Percentiles rank a stretch among this genome's conserved stretches.
These are phyloP conservation scores for Penicillium herquei DNA, from an alignment of 495 filamentous ascomycete genomes.

Conservation along the genomic window DNA sequence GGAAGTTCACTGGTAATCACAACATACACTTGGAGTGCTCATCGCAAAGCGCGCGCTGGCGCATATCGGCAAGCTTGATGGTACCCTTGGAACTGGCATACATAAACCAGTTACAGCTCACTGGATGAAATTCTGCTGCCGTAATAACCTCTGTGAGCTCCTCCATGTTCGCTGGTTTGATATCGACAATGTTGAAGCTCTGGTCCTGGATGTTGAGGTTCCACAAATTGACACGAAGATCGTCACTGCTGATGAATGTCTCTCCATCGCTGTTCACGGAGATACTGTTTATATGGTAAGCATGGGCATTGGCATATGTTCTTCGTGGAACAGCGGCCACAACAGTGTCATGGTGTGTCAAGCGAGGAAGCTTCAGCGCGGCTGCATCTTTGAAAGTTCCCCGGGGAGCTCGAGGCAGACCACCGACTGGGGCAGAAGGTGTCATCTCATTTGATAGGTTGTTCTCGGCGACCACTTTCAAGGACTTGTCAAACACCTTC, in stretches of 20 bases:
- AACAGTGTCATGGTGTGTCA: slow-evolving; percentile 98
- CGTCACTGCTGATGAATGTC: slow-evolving; percentile 98
- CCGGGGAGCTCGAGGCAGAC: slow-evolving; percentile 68
- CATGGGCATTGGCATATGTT: slow-evolving; percentile 97
- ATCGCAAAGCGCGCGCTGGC: slow-evolving; percentile 92
- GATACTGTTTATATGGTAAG: slow-evolving; percentile 99
- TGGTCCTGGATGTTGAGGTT: slow-evolving; percentile 99
- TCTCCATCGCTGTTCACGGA: slow-evolving; percentile 99
- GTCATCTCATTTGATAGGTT: slow-evolving; percentile 95
- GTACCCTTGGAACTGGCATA: slow-evolving; percentile 99
- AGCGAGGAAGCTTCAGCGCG: slow-evolving; percentile 85
- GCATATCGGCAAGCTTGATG: slow-evolving; percentile 98
- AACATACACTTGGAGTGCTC: slow-evolving; percentile 88
- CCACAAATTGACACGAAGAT: slow-evolving; percentile 97
- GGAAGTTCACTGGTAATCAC: background rate
- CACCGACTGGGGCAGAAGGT: slow-evolving; percentile 67
- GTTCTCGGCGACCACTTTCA: slow-evolving; percentile 98
- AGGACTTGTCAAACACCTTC: slow-evolving; percentile 99
- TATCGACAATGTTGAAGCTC: slow-evolving; percentile 99
- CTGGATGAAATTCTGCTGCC: slow-evolving; percentile 94
- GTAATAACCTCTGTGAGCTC: slow-evolving; percentile 99
- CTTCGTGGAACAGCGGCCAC: slow-evolving; percentile 93
- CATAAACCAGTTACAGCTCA: slow-evolving; percentile 99
- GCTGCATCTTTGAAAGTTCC: slow-evolving; percentile 75
- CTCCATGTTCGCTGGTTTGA: slow-evolving; percentile 99